Evolutionary conservation across 768 basidiomycete genomes (phyloP).

Genomic region (Leccinum subtestaceum): DNA sequence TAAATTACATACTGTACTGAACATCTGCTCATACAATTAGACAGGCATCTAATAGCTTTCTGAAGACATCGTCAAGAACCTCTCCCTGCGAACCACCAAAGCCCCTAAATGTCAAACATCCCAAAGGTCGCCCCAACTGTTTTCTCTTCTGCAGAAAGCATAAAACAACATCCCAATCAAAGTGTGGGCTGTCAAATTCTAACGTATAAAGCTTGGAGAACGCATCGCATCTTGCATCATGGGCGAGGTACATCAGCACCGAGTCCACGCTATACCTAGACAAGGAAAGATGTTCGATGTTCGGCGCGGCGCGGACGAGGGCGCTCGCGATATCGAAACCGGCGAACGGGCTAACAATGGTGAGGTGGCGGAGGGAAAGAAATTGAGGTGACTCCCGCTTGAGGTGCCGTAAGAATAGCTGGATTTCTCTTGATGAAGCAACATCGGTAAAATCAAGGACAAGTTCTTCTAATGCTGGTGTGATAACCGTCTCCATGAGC

Average conservation of each 20-base stretch:
- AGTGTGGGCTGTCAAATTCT: constrained; percentile 24
- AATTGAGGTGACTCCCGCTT: constrained; percentile 28
- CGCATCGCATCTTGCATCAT: constrained; percentile 27
- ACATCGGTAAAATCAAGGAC: constrained; percentile 25
- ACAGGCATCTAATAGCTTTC: constrained; percentile 20
- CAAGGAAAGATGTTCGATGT: constrained; percentile 24
- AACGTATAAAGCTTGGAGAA: constrained; percentile 22
- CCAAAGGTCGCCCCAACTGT: constrained; percentile 18
- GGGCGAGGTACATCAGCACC: constrained; percentile 24
- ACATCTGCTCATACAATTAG: constrained; percentile 14
- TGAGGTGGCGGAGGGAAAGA: constrained; percentile 21
- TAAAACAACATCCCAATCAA: constrained; percentile 30
- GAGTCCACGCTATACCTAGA: constrained; percentile 26
- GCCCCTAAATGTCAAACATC: constrained; percentile 18
- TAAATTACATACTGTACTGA: neutral
- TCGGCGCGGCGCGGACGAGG: constrained; percentile 24
- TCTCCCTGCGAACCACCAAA: constrained; percentile 21
- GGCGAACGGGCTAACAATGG: constrained; percentile 26
- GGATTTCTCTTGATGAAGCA: constrained; percentile 26
- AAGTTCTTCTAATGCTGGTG: constrained; percentile 26
- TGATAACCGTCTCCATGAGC: constrained; percentile 21
- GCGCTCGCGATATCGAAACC: constrained; percentile 22
- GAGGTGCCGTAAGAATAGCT: constrained; percentile 27
- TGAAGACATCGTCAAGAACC: constrained; percentile 21
- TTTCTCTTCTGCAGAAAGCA: constrained; percentile 27